These are phyloP conservation scores for Rasamsonia emersonii DNA, from an alignment of 2,329 filamentous ascomycete species.

Conservation along the genomic window DNA sequence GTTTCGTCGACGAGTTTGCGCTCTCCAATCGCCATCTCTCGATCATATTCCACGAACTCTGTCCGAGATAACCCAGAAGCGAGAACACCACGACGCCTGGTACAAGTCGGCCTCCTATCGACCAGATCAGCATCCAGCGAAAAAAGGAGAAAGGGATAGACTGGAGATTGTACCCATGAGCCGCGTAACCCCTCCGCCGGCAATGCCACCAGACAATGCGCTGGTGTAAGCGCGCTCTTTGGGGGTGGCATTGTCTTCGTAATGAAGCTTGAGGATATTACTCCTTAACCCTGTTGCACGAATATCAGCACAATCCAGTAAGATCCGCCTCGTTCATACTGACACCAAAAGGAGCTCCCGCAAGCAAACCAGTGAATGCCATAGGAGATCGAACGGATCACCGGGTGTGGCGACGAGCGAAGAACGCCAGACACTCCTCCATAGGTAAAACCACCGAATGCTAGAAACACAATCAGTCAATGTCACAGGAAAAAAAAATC, in stretches of 20 bases:
- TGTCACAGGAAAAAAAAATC: no score
- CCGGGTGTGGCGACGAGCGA: constrained; percentile 51
- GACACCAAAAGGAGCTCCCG: constrained; percentile 69
- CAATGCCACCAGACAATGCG: constrained; percentile 60
- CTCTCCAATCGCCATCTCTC: constrained; percentile 39
- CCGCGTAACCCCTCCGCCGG: constrained; percentile 49
- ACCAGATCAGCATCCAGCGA: constrained; percentile 12
- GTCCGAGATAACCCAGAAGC: constrained; percentile 49
- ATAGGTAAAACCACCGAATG: constrained; percentile 52
- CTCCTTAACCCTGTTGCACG: constrained; percentile 38
- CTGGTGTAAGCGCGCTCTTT: constrained; percentile 59
- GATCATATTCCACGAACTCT: constrained; percentile 46
- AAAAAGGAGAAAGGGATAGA: constrained; percentile 4
- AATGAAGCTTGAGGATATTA: constrained; percentile 39
- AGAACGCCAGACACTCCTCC: constrained; percentile 66
- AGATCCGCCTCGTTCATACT: constrained; percentile 19
- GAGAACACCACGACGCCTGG: constrained; percentile 54
- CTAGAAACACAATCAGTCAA: constrained; percentile 31
- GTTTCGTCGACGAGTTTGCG: constrained; percentile 27
- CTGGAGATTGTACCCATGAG: constrained; percentile 40
- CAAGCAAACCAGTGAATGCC: constrained; percentile 75
- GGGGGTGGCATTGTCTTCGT: constrained; percentile 44
- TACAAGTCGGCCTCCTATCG: constrained; percentile 48
- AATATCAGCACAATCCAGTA: constrained; percentile 19
- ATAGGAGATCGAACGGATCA: constrained; percentile 62